phyloP scores from a whole-genome alignment of 768 basidiomycete species.

The Mycena rosella region DNA sequence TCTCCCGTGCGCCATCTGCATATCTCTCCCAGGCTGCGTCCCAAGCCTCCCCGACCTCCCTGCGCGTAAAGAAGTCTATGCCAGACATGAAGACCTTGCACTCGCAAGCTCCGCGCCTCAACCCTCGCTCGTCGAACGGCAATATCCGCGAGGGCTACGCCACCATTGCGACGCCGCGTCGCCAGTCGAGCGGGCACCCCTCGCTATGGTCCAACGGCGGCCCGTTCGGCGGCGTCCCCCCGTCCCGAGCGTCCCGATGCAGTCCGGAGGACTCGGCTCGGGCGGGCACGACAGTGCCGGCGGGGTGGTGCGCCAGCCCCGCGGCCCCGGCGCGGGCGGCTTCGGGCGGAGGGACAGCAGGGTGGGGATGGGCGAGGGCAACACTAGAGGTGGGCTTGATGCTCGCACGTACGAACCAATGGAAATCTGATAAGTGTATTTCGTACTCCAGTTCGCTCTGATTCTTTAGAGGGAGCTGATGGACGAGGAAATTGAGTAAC shows the following conservation, averaged over 20 bases:
- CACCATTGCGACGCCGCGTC: constrained; percentile 87
- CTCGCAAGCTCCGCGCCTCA: constrained; percentile 81
- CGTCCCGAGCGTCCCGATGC: constrained; percentile 81
- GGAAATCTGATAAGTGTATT: constrained; percentile 72
- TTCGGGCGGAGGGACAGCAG: constrained; percentile 78
- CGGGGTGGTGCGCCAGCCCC: constrained; percentile 86
- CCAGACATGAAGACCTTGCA: constrained; percentile 95
- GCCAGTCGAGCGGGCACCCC: constrained; percentile 77
- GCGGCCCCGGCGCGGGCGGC: constrained; percentile 84
- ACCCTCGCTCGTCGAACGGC: constrained; percentile 86
- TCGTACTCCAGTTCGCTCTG: constrained; percentile 52
- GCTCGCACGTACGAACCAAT: constrained; percentile 88
- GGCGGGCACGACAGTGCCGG: constrained; percentile 53
- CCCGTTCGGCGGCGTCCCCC: constrained; percentile 71
- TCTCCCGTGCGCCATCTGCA: constrained; percentile 85
- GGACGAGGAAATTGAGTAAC: constrained; percentile 48
- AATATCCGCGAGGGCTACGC: constrained; percentile 91
- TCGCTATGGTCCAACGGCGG: constrained; percentile 74
- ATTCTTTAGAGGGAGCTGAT: constrained; percentile 60
- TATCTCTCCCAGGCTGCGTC: constrained; percentile 70
- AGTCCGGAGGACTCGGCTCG: constrained; percentile 59
- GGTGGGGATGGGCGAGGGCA: constrained; percentile 59
- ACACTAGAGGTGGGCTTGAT: constrained; percentile 79
- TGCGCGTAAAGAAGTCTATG: constrained; percentile 98
- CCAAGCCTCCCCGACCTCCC: constrained; percentile 62